These are phyloP conservation scores for Petunia axillaris DNA, from an alignment of 257 asterid species.

Conservation along the genomic window DNA sequence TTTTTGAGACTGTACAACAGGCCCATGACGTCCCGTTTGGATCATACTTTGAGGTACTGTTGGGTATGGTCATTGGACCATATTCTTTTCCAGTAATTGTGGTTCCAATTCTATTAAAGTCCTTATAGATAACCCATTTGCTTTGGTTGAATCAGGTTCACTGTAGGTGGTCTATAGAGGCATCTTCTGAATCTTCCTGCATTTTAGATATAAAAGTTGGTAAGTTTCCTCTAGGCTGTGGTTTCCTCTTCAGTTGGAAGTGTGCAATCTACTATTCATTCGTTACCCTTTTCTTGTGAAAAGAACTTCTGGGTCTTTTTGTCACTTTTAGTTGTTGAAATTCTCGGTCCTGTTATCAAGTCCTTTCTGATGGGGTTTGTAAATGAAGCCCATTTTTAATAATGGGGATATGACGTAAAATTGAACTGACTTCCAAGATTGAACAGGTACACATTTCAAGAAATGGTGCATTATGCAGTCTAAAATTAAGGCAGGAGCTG, in stretches of 20 bases:
- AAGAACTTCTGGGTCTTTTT: background rate
- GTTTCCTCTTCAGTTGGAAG: background rate
- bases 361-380: background rate
- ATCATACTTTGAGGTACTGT: constrained; percentile 81
- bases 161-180: constrained; percentile 70
- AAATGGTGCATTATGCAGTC: constrained; percentile 96
- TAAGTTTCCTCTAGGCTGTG: constrained; percentile 38
- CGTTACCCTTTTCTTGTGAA: background rate
- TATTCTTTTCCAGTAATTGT: constrained; percentile 13
- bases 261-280: constrained; percentile 12
- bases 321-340: too few relatives aligned
- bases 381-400: background rate
- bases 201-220: constrained; percentile 75
- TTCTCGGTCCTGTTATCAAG: background rate
- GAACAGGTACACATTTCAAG: constrained; percentile 83
- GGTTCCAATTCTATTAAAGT: constrained; percentile 16
- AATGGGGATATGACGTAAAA: background rate
- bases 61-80: constrained; percentile 16
- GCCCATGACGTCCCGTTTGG: constrained; percentile 96
- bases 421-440: constrained; percentile 17
- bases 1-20: constrained; percentile 88
- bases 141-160: constrained; percentile 63
- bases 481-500: constrained; percentile 72
- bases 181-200: constrained; percentile 66
- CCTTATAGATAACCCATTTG: background rate